Evolutionary conservation across 2,329 filamentous ascomycete genomes (phyloP), one percentile per base, ranked within the genome.

Genomic region (Hypoxylon sp.): DNA sequence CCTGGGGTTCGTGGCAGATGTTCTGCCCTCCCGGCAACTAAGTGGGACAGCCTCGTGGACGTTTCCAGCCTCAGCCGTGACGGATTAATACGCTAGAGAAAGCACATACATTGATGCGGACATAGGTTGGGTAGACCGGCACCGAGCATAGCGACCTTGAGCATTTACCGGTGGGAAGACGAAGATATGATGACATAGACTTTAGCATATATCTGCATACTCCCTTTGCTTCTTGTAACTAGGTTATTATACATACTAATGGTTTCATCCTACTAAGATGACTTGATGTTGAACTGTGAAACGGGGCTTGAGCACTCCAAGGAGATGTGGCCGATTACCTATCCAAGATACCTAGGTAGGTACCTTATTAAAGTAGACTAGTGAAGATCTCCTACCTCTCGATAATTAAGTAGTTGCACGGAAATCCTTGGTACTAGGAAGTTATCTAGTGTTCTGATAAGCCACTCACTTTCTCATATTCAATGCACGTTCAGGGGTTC

Each of bases 1-100:
- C n/a, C 54, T 70, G 55, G 55, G 39, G 17, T 17, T 44, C 39
- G n/a, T 44, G 39, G 39, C 50, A 64, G 55, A 31, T 64, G 24
- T 52, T 11, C 52, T 63, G 60, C 52, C 52, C 59, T 31, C 2
- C 46, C 44, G 42, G 46, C 22, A 44, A 44, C 17, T 44, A 22
- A 44, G n/a, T 5, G 39, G 19, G 39, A 42, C 6, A 19, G 39
- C 39, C 6, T 19, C 6, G 39, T 42, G n/a, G 17, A 42, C 5
- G 14, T 42, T 19, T 42, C 39, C 6, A 9, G 17, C 35, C 35
- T 5, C 5, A 46, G 26, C 4, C n/a, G 24, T 47, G 10, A 37
- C 39, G 29, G 29, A 24, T 44, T 5, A 8, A 35, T 14, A 26
- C 26, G 17, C 5, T 26, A 19, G 11, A 19, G 11, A 13, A 17